phyloP scores from a whole-genome alignment of 441 rosid genomes.

The Brassica balearica region DNA sequence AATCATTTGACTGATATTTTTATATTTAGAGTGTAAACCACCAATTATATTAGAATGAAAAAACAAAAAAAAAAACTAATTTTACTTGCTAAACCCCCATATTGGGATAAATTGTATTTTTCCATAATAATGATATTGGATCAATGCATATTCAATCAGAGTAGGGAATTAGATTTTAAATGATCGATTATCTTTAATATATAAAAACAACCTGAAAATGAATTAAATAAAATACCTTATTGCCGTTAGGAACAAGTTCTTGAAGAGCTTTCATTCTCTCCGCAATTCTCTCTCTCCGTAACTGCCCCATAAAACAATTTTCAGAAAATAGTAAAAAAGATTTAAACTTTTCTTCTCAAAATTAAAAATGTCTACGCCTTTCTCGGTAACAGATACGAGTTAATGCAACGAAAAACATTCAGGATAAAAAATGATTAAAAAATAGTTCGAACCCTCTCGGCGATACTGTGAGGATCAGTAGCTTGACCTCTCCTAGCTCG shows the following conservation, averaged over 20 bases:
- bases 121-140: not conserved
- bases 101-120: not conserved
- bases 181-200: not conserved
- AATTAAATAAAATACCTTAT: slow-evolving; percentile 61
- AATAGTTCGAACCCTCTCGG: slow-evolving; percentile 66
- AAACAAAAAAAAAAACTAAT: not conserved
- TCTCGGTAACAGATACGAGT: slow-evolving; percentile 27
- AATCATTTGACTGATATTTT: slow-evolving; percentile 22
- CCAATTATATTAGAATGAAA: slow-evolving; percentile 27
- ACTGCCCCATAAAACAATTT: slow-evolving; percentile 51
- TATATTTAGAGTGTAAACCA: slow-evolving; percentile 1
- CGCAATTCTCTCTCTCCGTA: slow-evolving; percentile 94
- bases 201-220: not conserved
- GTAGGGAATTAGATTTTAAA: not conserved
- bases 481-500: slow-evolving; percentile 97
- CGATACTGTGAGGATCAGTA: slow-evolving; percentile 97
- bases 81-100: not conserved
- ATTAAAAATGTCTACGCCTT: slow-evolving; percentile 9
- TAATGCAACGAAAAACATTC: slow-evolving; percentile 14
- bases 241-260: slow-evolving; percentile 92
- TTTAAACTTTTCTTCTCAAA: not conserved
- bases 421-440: not conserved
- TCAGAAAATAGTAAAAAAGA: slow-evolving; percentile 7
- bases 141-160: slow-evolving; percentile 3
- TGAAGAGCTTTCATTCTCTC: slow-evolving; percentile 97